These are phyloP conservation scores for Didymella arachidicola DNA, from an alignment of 2,329 filamentous ascomycete genomes.

Conservation along the genomic window DNA sequence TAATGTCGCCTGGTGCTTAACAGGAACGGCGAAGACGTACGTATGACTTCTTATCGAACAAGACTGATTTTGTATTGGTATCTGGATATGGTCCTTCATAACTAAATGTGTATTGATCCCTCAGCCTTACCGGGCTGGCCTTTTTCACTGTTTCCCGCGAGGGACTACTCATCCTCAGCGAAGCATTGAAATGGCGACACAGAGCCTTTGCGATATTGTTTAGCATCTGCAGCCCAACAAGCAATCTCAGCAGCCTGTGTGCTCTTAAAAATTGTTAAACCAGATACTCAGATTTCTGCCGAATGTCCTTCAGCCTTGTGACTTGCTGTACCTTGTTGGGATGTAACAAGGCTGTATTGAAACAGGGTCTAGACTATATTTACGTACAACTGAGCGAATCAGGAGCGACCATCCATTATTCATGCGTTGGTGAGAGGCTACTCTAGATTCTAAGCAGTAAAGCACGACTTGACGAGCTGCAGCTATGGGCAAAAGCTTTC, in stretches of 20 bases:
- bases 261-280: background rate
- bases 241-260: background rate
- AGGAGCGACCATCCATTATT: background rate
- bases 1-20: too few relatives aligned
- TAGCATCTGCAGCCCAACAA: background rate
- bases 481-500: background rate
- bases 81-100: too few relatives aligned
- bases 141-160: background rate
- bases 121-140: background rate
- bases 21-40: too few relatives aligned
- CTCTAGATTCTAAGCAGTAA: background rate
- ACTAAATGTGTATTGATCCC: background rate
- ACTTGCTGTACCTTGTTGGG: background rate
- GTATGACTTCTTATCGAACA: too few relatives aligned
- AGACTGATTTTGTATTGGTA: too few relatives aligned
- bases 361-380: background rate
- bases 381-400: background rate
- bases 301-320: constrained; percentile 1
- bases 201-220: background rate
- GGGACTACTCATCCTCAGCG: background rate
- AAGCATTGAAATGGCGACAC: background rate
- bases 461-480: background rate
- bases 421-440: background rate
- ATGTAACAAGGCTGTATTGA: background rate
- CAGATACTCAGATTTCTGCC: background rate